These are phyloP conservation scores for Hypsizygus marmoreus DNA, from an alignment of 768 basidiomycete genomes.

Conservation along the genomic window DNA sequence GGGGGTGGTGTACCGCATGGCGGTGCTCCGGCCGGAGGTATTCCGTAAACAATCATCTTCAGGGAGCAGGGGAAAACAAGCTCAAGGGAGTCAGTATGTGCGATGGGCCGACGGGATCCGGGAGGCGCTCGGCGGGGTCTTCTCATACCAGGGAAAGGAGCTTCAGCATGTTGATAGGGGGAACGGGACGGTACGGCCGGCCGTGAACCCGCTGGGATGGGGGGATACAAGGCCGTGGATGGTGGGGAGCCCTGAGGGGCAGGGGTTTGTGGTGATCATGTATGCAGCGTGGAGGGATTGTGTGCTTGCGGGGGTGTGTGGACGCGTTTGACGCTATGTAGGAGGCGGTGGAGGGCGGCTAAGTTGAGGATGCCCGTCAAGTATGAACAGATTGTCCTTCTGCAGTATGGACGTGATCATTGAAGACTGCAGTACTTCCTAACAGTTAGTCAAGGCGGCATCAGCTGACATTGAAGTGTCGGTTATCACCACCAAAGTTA, in stretches of 20 bases:
- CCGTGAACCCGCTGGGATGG: conserved; percentile 39
- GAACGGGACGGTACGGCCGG: conserved; percentile 34
- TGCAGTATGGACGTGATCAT: too few relatives aligned
- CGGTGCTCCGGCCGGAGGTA: conserved; percentile 28
- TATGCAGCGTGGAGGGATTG: conserved; percentile 44
- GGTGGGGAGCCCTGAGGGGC: conserved; percentile 40
- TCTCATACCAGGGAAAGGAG: conserved; percentile 8
- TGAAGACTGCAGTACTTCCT: too few relatives aligned
- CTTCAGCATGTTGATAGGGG: conserved; percentile 27
- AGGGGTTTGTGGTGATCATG: conserved; percentile 38
- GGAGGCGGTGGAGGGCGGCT: too few relatives aligned
- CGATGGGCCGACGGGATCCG: conserved; percentile 38
- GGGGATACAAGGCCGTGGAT: conserved; percentile 31
- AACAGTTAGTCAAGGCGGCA: too few relatives aligned
- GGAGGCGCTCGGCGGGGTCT: conserved; percentile 23
- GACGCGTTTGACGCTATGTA: neutral
- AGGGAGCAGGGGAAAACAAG: neutral
- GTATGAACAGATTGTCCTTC: too few relatives aligned
- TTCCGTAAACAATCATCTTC: conserved; percentile 26
- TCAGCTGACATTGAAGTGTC: too few relatives aligned
- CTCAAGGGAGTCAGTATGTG: too few relatives aligned
- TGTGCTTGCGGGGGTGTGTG: conserved; percentile 13
- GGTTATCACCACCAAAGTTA: too few relatives aligned
- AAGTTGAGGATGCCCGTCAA: too few relatives aligned
- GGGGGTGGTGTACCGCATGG: conserved; percentile 32